Percentiles rank a stretch among this genome's conserved stretches.
Evolutionary conservation across 306 rosid genomes (phyloP).

Genomic region (Ormosia emarginata): DNA sequence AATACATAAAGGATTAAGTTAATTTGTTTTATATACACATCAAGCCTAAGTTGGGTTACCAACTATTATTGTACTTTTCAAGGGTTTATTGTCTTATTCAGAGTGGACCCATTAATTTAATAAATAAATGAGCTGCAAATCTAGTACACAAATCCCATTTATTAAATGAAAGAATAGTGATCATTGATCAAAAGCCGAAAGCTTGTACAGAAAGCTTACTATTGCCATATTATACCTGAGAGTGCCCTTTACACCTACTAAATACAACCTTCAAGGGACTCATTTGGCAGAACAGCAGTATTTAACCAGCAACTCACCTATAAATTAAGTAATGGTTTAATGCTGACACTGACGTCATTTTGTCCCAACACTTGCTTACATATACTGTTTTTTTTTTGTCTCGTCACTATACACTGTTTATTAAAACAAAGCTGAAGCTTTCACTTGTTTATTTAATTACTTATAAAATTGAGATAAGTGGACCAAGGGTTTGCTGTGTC

Average conservation of each 20-base stretch:
- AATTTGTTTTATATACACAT: conserved; percentile 19
- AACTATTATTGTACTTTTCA: conserved; percentile 8
- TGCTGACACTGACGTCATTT: conserved; percentile 24
- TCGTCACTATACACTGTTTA: neutral
- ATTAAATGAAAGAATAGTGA: neutral
- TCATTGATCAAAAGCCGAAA: conserved; percentile 34
- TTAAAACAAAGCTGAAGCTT: neutral
- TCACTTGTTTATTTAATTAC: neutral
- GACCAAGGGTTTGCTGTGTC: neutral
- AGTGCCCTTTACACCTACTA: conserved; percentile 27
- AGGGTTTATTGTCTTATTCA: conserved; percentile 43
- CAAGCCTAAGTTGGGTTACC: conserved; percentile 28
- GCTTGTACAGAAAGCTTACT: conserved; percentile 35
- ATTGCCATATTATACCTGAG: neutral
- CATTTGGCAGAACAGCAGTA: conserved; percentile 22
- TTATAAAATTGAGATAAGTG: neutral
- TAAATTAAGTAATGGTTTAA: neutral
- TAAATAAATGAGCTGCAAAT: conserved; percentile 24
- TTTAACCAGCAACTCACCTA: conserved; percentile 18
- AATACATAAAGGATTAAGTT: neutral
- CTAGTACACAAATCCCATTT: conserved; percentile 24
- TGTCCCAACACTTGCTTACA: conserved; percentile 26
- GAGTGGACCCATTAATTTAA: conserved; percentile 22
- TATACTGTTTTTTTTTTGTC: neutral
- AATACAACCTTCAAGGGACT: conserved; percentile 29